phyloP scores from a whole-genome alignment of 2,329 filamentous ascomycete species.

The Nemania diffusa region DNA sequence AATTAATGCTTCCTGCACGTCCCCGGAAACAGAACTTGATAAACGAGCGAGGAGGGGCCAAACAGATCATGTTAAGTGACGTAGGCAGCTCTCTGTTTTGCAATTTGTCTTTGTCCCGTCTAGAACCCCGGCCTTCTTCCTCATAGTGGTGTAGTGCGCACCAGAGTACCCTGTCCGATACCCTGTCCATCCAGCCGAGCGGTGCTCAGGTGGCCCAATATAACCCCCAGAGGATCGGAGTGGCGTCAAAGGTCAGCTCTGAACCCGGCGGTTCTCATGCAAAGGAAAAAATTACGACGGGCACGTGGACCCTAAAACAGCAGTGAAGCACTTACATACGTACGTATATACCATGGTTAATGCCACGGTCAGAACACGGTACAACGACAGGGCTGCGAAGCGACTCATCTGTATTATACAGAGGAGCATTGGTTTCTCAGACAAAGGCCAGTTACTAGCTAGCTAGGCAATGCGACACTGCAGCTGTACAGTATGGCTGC shows the following conservation, averaged over 20 bases:
- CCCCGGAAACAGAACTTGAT: not conserved
- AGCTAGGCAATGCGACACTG: too few relatives aligned
- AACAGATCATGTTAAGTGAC: constrained; percentile 25
- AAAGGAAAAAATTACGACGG: not conserved
- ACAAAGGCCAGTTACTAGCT: not conserved
- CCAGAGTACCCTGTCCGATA: not conserved
- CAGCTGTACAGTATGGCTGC: too few relatives aligned
- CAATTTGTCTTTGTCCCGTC: not conserved
- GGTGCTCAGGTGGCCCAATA: constrained; percentile 14
- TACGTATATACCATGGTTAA: not conserved
- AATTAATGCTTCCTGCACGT: not conserved
- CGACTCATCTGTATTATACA: not conserved
- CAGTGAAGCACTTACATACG: not conserved
- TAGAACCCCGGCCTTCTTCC: not conserved
- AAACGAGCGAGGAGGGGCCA: not conserved
- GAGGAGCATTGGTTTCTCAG: not conserved
- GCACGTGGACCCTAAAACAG: not conserved
- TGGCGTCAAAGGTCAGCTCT: constrained; percentile 8
- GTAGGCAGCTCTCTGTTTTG: constrained; percentile 8
- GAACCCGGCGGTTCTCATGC: not conserved
- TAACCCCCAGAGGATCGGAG: not conserved
- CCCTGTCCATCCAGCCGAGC: constrained; percentile 13
- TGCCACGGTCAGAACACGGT: not conserved
- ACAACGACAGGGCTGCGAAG: not conserved
- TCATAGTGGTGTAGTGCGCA: not conserved